Evolutionary conservation across 2,329 filamentous ascomycete species (phyloP), one percentile per base, ranked within the genome.

Genomic region (Fusarium euwallaceae): DNA sequence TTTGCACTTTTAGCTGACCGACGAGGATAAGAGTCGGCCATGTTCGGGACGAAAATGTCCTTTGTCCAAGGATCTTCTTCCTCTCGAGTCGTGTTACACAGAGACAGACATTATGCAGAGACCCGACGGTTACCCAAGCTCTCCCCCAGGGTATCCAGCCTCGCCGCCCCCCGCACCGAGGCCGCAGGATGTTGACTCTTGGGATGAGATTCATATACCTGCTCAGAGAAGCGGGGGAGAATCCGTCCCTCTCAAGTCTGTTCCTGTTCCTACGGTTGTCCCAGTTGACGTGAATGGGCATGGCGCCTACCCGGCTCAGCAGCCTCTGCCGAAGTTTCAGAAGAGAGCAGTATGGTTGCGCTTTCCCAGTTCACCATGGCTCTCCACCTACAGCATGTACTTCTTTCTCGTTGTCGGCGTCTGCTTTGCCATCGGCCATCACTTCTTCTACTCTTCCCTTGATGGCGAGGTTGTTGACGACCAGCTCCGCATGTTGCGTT

Each of bases 331-430:
- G 1, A 7, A 12, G 6, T 17, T 17, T 16, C 36, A 29, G 6
- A 41, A 61, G 37, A 29, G 17, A 4, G 58, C 22, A 1, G 7
- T 29, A 16, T 17, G 41, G 60, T 10, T 36, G 11, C 41, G 41
- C 11, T 39, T 62, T 11, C 60, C 60, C n/a, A 45, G 27, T 17
- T 51, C 60, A 17, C 60, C 60, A 12, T 62, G 41, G 60, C 17
- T 62, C 20, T 22, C 60, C 16, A 27, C 41, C n/a, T 62, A 51
- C 32, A 32, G 41, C 5, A 67, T 74, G 71, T 74, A 63, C 6
- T 17, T 67, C 4, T 43, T 61, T 12, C 14, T 45, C 0, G 4
- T 61, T 4, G 1, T 41, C 2, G 69, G 64, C 2, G 11, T 22
- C 0, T 6, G 6, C 0, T 66, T 72, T 7, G 67, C 66, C 0